Percentiles rank a stretch among this genome's conserved stretches.
Evolutionary conservation across 2,329 filamentous ascomycete species (phyloP).

Genomic region (Beauveria asiatica): DNA sequence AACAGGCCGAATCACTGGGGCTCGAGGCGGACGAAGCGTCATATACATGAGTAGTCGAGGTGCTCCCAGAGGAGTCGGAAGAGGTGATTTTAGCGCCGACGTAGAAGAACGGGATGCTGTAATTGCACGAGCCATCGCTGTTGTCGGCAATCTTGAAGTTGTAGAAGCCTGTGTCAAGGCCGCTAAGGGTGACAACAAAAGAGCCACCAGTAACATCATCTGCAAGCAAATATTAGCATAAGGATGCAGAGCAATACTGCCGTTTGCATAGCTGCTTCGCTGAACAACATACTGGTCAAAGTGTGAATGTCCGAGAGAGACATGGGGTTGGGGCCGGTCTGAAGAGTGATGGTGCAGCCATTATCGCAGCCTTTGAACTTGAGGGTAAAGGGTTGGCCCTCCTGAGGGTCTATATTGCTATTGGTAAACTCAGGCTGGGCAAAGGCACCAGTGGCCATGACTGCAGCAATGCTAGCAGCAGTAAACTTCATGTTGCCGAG

Average conservation of each 20-base stretch:
- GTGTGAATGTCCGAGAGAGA: slow-evolving; percentile 23
- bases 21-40: neutral
- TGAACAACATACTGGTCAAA: slow-evolving; percentile 22
- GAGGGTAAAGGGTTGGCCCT: slow-evolving; percentile 26
- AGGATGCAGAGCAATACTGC: neutral
- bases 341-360: slow-evolving; percentile 28
- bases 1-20: neutral
- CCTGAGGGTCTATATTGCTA: slow-evolving; percentile 19
- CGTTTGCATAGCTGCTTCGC: neutral
- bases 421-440: slow-evolving; percentile 27
- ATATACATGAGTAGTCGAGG: neutral
- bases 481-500: slow-evolving; percentile 29
- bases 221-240: slow-evolving; percentile 2
- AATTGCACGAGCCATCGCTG: slow-evolving; percentile 21
- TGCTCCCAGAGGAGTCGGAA: neutral
- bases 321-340: slow-evolving; percentile 20
- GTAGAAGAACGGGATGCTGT: slow-evolving; percentile 24
- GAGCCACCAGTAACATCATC: slow-evolving; percentile 15
- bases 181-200: slow-evolving; percentile 21
- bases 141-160: slow-evolving; percentile 27
- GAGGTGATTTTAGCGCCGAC: slow-evolving; percentile 16
- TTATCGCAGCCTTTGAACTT: slow-evolving; percentile 22
- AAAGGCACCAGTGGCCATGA: slow-evolving; percentile 20
- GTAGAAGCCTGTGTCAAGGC: slow-evolving; percentile 24
- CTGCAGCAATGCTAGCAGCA: slow-evolving; percentile 16